Evolutionary conservation across 352 stramenopile genomes (phyloP), one percentile per base, ranked within the genome.

Genomic region (Elongisporangium anandrum): DNA sequence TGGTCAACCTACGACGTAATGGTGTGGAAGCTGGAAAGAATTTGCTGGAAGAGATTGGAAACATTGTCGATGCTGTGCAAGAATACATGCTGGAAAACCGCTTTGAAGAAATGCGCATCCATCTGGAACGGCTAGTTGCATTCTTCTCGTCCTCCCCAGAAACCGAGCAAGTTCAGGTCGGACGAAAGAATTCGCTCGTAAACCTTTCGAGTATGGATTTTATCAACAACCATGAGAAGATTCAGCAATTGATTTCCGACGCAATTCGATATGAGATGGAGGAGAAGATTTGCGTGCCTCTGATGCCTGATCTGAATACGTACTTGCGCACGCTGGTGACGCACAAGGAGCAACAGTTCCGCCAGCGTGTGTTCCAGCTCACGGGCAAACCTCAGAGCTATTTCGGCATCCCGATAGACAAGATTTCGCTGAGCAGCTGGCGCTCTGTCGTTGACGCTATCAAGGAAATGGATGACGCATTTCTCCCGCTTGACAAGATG

Each of bases 81-180:
- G 81, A 91, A 63, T 92, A 94, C 47, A 94, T 94, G 85, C 76
- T 94, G 3, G 81, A 92, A 59, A 83, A 94, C 52, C 82, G 85
- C 0, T 92, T 81, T 52, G 79, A 89, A 24, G 85, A 94, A 52
- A 92, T 94, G 81, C 68, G 75, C 22, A 56, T 67, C 5, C 79
- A 88, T 39, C 71, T 92, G 16, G 71, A 90, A 53, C 69, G 80
- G 22, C 57, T 91, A 47, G 72, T 92, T 56, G 79, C 87, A 53
- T 66, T 68, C n/a, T 72, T 65, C 49, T 54, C 65, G 15, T 61
- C 60, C 12, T 26, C 55, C 15, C 63, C 67, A 38, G 26, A 59
- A 4, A 47, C 34, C 1, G 51, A 66, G 20, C 54, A 63, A 23
- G 47, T 52, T 2, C 63, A 76, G 45, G 49, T 74, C 0, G 63